phyloP scores from a whole-genome alignment of 306 rosid species.

The Dicorynia guianensis region DNA sequence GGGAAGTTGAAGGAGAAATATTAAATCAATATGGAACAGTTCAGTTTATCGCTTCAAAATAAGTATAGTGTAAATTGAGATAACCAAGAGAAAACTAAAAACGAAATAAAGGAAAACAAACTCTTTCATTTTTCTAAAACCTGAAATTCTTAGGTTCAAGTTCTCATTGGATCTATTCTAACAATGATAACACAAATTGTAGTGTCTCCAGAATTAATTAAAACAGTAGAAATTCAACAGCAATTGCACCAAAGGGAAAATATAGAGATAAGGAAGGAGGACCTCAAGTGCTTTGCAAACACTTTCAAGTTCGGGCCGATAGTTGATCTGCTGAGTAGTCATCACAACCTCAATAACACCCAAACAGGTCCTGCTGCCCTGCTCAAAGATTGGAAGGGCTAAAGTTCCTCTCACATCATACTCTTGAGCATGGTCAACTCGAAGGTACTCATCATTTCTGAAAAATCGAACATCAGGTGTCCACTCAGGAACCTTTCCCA shows the following conservation, averaged over 20 bases:
- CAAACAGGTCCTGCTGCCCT: slow-evolving; percentile 74
- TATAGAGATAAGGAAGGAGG: slow-evolving; percentile 33
- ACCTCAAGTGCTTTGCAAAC: slow-evolving; percentile 97
- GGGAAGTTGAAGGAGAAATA: neutral
- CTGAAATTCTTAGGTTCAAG: slow-evolving; percentile 30
- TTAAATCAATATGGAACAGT: neutral
- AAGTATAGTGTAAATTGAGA: too few species aligned
- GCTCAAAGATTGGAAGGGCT: slow-evolving; percentile 89
- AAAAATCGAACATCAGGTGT: slow-evolving; percentile 92
- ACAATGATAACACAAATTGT: neutral
- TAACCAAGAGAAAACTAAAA: too few species aligned
- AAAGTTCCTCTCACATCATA: slow-evolving; percentile 79
- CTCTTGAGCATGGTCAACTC: slow-evolving; percentile 77
- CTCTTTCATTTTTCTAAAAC: slow-evolving; percentile 19
- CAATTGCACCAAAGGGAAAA: slow-evolving; percentile 17
- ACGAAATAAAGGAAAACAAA: neutral
- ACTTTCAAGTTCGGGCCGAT: slow-evolving; percentile 71
- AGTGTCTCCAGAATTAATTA: neutral
- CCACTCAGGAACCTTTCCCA: slow-evolving; percentile 90
- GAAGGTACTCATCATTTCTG: slow-evolving; percentile 75
- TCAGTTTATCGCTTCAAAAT: neutral
- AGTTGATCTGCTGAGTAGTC: slow-evolving; percentile 72
- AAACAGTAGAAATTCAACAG: neutral
- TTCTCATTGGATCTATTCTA: neutral
- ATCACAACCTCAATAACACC: slow-evolving; percentile 93